Conservation (phyloP, 2,329 filamentous ascomycete species). For the Colletotrichum cordylinicola region DNA sequence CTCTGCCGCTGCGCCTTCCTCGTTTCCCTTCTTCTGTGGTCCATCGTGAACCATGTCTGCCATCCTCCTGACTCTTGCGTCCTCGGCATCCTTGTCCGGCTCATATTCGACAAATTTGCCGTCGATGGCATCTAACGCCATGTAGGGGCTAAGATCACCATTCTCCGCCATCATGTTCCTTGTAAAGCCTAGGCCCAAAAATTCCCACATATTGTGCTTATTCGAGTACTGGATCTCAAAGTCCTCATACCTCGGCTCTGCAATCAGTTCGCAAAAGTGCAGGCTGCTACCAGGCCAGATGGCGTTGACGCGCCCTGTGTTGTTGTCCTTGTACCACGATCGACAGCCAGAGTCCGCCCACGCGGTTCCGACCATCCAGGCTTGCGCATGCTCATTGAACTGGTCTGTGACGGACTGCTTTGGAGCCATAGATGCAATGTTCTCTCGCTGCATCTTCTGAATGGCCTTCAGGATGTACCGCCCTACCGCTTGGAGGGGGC, state of each 20-base stretch:
- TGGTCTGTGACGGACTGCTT: neutral
- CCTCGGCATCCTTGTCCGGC: neutral
- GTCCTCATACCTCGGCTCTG: neutral
- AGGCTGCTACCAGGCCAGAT: neutral
- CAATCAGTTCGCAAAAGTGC: neutral
- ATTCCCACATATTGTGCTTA: neutral
- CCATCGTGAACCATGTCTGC: neutral
- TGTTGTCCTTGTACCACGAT: neutral
- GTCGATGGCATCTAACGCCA: neutral
- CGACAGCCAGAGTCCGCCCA: neutral
- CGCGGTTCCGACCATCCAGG: neutral
- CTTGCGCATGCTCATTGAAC: neutral
- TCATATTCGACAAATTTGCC: neutral
- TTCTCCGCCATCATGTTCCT: neutral
- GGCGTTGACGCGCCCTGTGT: neutral
- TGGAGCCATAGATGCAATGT: neutral
- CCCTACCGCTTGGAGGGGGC: neutral
- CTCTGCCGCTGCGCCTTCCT: rapidly evolving
- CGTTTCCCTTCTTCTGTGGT: neutral
- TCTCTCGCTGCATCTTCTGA: neutral
- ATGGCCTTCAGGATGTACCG: neutral
- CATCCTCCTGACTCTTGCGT: neutral
- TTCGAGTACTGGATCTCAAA: neutral
- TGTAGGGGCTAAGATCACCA: neutral
- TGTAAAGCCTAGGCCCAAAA: neutral